Percentiles rank a stretch among this genome's conserved stretches.
These are phyloP conservation scores for Ophiosphaerella narmari DNA, from an alignment of 2,329 filamentous ascomycete genomes.

Conservation along the genomic window DNA sequence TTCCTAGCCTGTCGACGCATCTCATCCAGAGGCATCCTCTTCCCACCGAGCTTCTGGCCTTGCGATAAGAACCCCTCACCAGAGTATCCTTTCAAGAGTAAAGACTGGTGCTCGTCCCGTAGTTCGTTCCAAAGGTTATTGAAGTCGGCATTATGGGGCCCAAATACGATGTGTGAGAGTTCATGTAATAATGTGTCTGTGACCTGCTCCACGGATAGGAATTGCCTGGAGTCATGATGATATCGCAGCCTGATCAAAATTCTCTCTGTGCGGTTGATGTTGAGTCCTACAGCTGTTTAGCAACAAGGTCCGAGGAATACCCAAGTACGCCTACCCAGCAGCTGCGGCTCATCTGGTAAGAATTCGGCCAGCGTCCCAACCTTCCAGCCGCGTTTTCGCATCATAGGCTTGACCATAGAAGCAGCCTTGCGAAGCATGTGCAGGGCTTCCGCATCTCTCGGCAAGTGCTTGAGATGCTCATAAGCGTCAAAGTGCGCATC, in stretches of 20 bases:
- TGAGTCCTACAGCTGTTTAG: conserved; percentile 61
- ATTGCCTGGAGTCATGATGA: conserved; percentile 72
- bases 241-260: conserved; percentile 85
- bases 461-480: conserved; percentile 54
- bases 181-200: conserved; percentile 94
- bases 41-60: conserved; percentile 71
- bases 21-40: conserved; percentile 66
- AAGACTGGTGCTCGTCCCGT: conserved; percentile 78
- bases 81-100: conserved; percentile 81
- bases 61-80: conserved; percentile 84
- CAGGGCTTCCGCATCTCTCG: conserved; percentile 52
- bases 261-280: conserved; percentile 74
- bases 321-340: conserved; percentile 63
- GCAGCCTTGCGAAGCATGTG: conserved; percentile 76
- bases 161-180: conserved; percentile 83
- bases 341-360: conserved; percentile 72
- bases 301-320: not conserved
- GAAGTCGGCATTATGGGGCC: conserved; percentile 82
- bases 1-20: conserved; percentile 73
- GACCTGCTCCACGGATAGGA: conserved; percentile 78
- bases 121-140: conserved; percentile 88
- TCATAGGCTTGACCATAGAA: conserved; percentile 91
- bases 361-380: conserved; percentile 84
- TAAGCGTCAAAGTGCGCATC: conserved; percentile 56
- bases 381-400: conserved; percentile 82